Percentiles rank a stretch among this genome's conserved stretches.
These are phyloP conservation scores for Vitis vinifera DNA, from an alignment of 164 flowering plant genomes.

Conservation along the genomic window ASM3070453v1 NC_081808.1:18868501-18869000, in stretches of 20 bases:
- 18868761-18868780: slow-evolving; percentile 77
- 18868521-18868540: neutral
- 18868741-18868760: slow-evolving; percentile 73
- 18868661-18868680: slow-evolving; percentile 69
- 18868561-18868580: neutral
- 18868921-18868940: no score
- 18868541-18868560: neutral
- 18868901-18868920: no score
- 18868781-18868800: slow-evolving; percentile 30
- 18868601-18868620: neutral
- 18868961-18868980: no score
- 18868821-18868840: neutral
- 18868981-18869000: no score
- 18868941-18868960: no score
- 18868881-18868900: no score
- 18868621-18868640: slow-evolving; percentile 1
- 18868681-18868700: slow-evolving; percentile 48
- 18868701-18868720: slow-evolving; percentile 60
- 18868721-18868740: slow-evolving; percentile 67
- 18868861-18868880: no score
- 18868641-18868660: slow-evolving; percentile 14
- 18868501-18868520: neutral
- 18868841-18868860: neutral
- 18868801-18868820: neutral
- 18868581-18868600: neutral